A percentile compares a stretch with the other conserved stretches of the same genome.
phyloP scores from a whole-genome alignment of 106 monocot genomes.

The Narthecium ossifragum region DNA sequence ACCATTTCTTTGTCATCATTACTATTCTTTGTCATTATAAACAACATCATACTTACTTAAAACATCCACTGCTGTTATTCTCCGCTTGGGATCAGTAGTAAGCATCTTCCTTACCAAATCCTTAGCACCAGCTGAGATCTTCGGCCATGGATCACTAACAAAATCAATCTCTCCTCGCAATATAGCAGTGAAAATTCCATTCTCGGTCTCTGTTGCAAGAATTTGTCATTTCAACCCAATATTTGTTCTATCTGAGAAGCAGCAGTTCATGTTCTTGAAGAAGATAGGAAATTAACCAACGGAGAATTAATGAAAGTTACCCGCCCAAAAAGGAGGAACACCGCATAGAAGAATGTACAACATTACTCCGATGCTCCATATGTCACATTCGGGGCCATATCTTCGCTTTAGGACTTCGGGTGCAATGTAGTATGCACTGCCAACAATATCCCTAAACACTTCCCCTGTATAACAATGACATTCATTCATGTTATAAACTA shows the following conservation, averaged over 20 bases:
- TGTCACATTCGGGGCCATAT: constrained; percentile 48
- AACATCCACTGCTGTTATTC: constrained; percentile 41
- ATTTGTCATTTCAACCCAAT: not conserved
- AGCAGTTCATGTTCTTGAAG: too few relatives aligned
- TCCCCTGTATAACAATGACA: constrained; percentile 17
- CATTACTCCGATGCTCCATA: constrained; percentile 57
- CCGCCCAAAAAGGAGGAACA: constrained; percentile 54
- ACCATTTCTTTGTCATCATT: not conserved
- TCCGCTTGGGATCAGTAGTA: constrained; percentile 28
- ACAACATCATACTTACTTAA: constrained; percentile 26
- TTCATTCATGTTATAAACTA: not conserved
- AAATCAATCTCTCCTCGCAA: constrained; percentile 42
- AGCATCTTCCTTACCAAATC: constrained; percentile 54
- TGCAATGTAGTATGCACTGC: constrained; percentile 58
- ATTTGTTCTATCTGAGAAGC: too few relatives aligned
- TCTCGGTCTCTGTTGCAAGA: constrained; percentile 30
- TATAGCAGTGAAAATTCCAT: constrained; percentile 51
- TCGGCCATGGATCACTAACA: constrained; percentile 47
- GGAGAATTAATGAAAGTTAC: constrained; percentile 11
- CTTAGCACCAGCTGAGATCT: constrained; percentile 38
- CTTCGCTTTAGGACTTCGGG: constrained; percentile 49
- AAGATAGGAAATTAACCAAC: not conserved
- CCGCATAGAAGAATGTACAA: constrained; percentile 44
- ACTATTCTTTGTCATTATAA: too few relatives aligned
- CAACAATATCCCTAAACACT: constrained; percentile 46